A percentile compares a stretch with the other conserved stretches of the same genome.
phyloP scores from a whole-genome alignment of 2,329 filamentous ascomycete species.

The Tolypocladium amazonense region DNA sequence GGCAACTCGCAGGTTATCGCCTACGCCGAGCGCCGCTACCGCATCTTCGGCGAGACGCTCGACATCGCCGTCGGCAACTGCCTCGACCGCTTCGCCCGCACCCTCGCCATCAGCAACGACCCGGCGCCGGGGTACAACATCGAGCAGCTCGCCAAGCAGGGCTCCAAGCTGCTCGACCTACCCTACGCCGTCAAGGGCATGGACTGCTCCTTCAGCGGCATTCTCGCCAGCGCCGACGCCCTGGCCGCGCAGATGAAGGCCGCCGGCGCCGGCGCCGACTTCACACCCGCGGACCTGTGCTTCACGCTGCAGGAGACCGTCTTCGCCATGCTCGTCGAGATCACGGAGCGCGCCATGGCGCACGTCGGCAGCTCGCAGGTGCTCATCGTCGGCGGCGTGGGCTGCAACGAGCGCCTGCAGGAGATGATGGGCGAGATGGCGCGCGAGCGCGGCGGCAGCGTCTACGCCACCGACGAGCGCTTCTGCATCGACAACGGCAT shows the following conservation, averaged over 20 bases:
- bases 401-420: slow-evolving; percentile 88
- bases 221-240: slow-evolving; percentile 72
- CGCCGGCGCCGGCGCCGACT: slow-evolving; percentile 37
- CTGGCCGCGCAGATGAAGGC: slow-evolving; percentile 57
- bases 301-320: slow-evolving; percentile 94
- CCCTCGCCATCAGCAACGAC: slow-evolving; percentile 85
- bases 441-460: slow-evolving; percentile 72
- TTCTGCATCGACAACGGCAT: slow-evolving; percentile 99
- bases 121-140: slow-evolving; percentile 97
- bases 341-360: slow-evolving; percentile 96
- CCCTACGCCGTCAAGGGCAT: slow-evolving; percentile 98
- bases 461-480: slow-evolving; percentile 91
- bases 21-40: slow-evolving; percentile 87
- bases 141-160: slow-evolving; percentile 76
- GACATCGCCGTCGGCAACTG: slow-evolving; percentile 98
- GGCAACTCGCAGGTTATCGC: slow-evolving; percentile 98
- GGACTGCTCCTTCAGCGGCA: slow-evolving; percentile 94
- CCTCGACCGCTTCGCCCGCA: slow-evolving; percentile 88
- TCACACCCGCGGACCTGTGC: slow-evolving; percentile 79
- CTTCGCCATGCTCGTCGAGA: slow-evolving; percentile 95
- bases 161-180: slow-evolving; percentile 67
- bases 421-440: slow-evolving; percentile 99
- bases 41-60: slow-evolving; percentile 95
- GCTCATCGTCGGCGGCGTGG: slow-evolving; percentile 89
- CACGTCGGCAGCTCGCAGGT: slow-evolving; percentile 89